A percentile compares a stretch with the other conserved stretches of the same genome.
phyloP scores from a whole-genome alignment of 192 early-diverging fungal genomes.

The Backusella circina region DNA sequence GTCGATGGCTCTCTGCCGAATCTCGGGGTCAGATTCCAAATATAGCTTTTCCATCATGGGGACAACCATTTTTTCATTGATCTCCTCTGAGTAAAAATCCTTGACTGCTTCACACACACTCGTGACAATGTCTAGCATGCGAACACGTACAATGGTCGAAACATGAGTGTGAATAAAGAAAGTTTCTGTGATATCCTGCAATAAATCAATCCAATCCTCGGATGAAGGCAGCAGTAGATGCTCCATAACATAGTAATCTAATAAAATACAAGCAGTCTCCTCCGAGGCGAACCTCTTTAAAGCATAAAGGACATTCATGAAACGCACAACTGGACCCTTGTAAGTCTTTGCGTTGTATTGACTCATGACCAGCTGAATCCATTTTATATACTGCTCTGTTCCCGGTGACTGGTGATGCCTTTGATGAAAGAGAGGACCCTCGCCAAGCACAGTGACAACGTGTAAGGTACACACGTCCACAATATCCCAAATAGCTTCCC shows the following conservation, averaged over 20 bases:
- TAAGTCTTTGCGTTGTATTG: not conserved
- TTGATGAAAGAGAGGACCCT: not conserved
- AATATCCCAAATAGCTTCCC: slow-evolving; percentile 37
- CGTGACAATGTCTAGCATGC: slow-evolving; percentile 37
- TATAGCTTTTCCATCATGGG: slow-evolving; percentile 39
- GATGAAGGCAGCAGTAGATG: slow-evolving; percentile 52
- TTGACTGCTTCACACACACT: slow-evolving; percentile 47
- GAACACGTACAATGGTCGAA: slow-evolving; percentile 17
- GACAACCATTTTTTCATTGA: slow-evolving; percentile 40
- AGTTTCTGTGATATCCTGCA: slow-evolving; percentile 37
- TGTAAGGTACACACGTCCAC: slow-evolving; percentile 8
- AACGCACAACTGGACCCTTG: slow-evolving; percentile 39
- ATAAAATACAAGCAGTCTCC: slow-evolving; percentile 37
- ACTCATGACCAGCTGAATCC: not conserved
- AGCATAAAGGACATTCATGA: slow-evolving; percentile 42
- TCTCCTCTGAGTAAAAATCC: slow-evolving; percentile 48
- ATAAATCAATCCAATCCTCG: slow-evolving; percentile 45
- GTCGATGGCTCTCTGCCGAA: slow-evolving; percentile 32
- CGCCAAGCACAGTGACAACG: not conserved
- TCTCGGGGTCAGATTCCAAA: slow-evolving; percentile 31
- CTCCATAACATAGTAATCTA: slow-evolving; percentile 50
- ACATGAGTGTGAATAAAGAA: slow-evolving; percentile 37
- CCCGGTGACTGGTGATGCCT: not conserved
- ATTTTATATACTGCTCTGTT: slow-evolving; percentile 5
- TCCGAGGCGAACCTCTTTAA: slow-evolving; percentile 41